These are phyloP conservation scores for Spiraea crenata DNA, from an alignment of 331 rosid genomes.

Conservation along the genomic window DNA sequence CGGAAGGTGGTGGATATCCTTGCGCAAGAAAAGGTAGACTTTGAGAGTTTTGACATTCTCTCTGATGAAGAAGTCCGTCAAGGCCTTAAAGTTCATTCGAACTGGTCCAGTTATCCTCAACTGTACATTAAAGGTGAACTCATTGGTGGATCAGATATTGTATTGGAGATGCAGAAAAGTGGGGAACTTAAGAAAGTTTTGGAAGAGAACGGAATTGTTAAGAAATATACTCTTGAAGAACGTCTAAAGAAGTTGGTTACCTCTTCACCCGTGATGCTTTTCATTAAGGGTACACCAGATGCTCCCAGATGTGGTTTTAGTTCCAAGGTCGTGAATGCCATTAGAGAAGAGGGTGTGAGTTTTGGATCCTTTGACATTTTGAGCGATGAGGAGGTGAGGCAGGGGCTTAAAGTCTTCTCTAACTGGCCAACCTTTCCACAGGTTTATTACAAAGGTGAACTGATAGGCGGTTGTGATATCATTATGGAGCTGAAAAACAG, in stretches of 20 bases:
- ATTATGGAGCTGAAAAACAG: conserved; percentile 64
- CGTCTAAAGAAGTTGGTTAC: conserved; percentile 62
- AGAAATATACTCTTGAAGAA: conserved; percentile 55
- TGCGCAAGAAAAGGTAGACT: conserved; percentile 65
- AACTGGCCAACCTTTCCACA: conserved; percentile 99
- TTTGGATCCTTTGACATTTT: conserved; percentile 85
- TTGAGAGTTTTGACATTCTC: conserved; percentile 76
- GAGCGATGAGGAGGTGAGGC: conserved; percentile 79
- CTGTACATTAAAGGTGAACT: conserved; percentile 75
- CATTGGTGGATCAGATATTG: conserved; percentile 92
- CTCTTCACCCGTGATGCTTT: conserved; percentile 79
- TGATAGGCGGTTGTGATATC: conserved; percentile 91
- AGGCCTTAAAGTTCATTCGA: conserved; percentile 89
- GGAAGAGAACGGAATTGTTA: conserved; percentile 56
- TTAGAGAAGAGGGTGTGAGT: conserved; percentile 56
- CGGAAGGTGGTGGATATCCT: conserved; percentile 91
- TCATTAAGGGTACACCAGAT: conserved; percentile 92
- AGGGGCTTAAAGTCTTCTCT: conserved; percentile 75
- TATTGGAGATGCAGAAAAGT: conserved; percentile 90
- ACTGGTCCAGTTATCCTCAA: conserved; percentile 98
- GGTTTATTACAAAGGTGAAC: conserved; percentile 82
- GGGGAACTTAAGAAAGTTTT: conserved; percentile 71
- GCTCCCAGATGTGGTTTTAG: conserved; percentile 91
- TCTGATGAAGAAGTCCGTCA: conserved; percentile 84
- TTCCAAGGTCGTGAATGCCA: conserved; percentile 77